phyloP scores from a whole-genome alignment of 148 eudicot genomes.

The Linanthus parryae region DNA sequence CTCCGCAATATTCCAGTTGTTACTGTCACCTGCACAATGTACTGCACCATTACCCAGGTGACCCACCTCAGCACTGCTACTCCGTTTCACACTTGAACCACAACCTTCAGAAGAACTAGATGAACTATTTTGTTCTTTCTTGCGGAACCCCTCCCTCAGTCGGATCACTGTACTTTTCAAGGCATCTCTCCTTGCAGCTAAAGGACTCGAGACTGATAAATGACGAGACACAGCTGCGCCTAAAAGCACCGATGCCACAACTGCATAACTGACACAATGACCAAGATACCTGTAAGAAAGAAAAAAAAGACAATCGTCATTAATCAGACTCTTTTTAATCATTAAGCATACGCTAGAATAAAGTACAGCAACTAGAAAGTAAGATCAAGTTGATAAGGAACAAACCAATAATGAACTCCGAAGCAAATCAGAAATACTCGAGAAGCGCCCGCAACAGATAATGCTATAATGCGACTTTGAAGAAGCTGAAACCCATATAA shows the following conservation, averaged over 20 bases:
- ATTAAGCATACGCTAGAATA: too few species aligned
- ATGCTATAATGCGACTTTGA: constrained; percentile 74
- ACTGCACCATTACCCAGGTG: constrained; percentile 66
- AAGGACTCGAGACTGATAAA: constrained; percentile 76
- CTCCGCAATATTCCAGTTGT: constrained; percentile 68
- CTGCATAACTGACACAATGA: constrained; percentile 93
- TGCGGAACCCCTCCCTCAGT: constrained; percentile 86
- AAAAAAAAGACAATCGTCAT: too few species aligned
- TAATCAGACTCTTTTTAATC: too few species aligned
- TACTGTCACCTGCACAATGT: constrained; percentile 60
- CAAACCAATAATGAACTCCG: constrained; percentile 96
- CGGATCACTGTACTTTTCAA: constrained; percentile 94
- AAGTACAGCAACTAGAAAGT: background rate
- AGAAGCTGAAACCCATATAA: constrained; percentile 90
- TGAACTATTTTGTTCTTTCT: constrained; percentile 84
- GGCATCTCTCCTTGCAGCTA: constrained; percentile 97
- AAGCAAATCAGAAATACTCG: constrained; percentile 95
- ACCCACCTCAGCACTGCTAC: constrained; percentile 95
- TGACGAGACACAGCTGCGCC: constrained; percentile 99
- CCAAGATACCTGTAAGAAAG: constrained; percentile 69
- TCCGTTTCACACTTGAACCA: constrained; percentile 91
- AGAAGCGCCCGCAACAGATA: constrained; percentile 88
- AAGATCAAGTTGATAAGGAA: constrained; percentile 10
- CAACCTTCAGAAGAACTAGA: constrained; percentile 96
- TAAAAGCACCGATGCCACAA: constrained; percentile 89